Conservation (phyloP, 768 basidiomycete species). For the Leccinum barrowsii region DNA sequence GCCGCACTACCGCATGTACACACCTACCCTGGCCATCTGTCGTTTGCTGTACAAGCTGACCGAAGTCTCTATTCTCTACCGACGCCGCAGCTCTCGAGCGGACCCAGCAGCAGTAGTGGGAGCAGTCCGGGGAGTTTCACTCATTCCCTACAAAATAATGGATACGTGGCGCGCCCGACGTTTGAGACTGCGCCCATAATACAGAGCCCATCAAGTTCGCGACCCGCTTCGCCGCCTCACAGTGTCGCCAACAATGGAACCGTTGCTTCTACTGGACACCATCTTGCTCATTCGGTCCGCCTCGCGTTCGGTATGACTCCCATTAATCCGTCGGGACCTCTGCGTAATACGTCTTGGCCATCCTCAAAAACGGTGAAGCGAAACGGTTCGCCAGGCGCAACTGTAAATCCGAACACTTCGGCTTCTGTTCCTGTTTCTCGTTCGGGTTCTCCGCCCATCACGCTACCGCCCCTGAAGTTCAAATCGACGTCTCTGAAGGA, state of each 20-base stretch:
- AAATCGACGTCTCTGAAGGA: constrained; percentile 22
- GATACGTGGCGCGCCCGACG: constrained; percentile 17
- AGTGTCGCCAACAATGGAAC: constrained; percentile 29
- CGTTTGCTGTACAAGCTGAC: constrained; percentile 26
- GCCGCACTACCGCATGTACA: constrained; percentile 29
- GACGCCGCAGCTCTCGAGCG: constrained; percentile 63
- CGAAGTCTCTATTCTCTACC: constrained; percentile 35
- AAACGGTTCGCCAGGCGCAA: constrained; percentile 8
- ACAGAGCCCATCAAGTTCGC: constrained; percentile 50
- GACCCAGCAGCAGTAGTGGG: constrained; percentile 55
- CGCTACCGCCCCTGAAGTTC: constrained; percentile 63
- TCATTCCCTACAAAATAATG: constrained; percentile 32
- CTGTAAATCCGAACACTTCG: constrained; percentile 8
- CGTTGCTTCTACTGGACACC: constrained; percentile 42
- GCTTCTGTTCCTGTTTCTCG: constrained; percentile 52
- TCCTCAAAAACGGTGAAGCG: constrained; percentile 20
- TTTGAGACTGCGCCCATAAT: constrained; percentile 31
- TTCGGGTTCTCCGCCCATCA: constrained; percentile 68
- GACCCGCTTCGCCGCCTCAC: constrained; percentile 57
- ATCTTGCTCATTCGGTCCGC: constrained; percentile 81
- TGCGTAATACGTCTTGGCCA: constrained; percentile 40
- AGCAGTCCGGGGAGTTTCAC: constrained; percentile 58
- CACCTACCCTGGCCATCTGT: constrained; percentile 32
- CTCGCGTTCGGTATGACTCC: constrained; percentile 93
- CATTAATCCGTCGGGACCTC: constrained; percentile 42